A percentile compares a stretch with the other conserved stretches of the same genome.
These are phyloP conservation scores for Pezicula neosporulosa DNA, from an alignment of 2,329 filamentous ascomycete species.

Conservation along the genomic window DNA sequence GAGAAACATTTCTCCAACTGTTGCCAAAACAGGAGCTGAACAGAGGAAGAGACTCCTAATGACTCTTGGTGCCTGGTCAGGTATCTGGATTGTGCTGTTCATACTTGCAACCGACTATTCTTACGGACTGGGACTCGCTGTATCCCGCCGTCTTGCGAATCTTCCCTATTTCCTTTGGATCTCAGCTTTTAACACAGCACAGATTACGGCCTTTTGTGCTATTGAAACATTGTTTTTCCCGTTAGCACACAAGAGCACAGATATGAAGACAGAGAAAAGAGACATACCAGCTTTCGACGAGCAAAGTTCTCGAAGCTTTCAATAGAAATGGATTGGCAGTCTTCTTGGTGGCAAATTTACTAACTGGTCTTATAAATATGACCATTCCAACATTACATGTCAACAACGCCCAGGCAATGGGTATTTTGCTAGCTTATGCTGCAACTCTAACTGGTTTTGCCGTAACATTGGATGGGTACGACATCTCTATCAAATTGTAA, in stretches of 20 bases:
- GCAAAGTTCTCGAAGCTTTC: constrained; percentile 74
- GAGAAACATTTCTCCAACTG: constrained; percentile 43
- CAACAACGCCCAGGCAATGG: constrained; percentile 62
- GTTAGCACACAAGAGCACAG: constrained; percentile 55
- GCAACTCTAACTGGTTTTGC: constrained; percentile 64
- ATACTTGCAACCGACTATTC: constrained; percentile 62
- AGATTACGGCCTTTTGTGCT: constrained; percentile 73
- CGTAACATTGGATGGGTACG: constrained; percentile 58
- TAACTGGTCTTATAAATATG: constrained; percentile 89
- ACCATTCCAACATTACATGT: constrained; percentile 78
- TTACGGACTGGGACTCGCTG: constrained; percentile 69
- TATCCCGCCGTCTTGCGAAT: constrained; percentile 89
- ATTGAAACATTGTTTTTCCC: constrained; percentile 81
- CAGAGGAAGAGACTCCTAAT: constrained; percentile 58
- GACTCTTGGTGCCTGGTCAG: constrained; percentile 61
- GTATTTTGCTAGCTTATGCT: constrained; percentile 71
- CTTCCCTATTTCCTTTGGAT: constrained; percentile 93
- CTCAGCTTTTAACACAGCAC: constrained; percentile 82
- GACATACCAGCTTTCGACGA: constrained; percentile 68
- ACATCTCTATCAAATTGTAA: constrained; percentile 70
- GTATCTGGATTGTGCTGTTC: constrained; percentile 69
- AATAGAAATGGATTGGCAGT: constrained; percentile 85
- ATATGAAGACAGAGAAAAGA: constrained; percentile 57
- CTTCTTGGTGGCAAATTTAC: constrained; percentile 83
- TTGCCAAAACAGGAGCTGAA: constrained; percentile 36